These are phyloP conservation scores for Chlorella variabilis DNA, from an alignment of 163 green algal genomes.

Conservation along the genomic window DNA sequence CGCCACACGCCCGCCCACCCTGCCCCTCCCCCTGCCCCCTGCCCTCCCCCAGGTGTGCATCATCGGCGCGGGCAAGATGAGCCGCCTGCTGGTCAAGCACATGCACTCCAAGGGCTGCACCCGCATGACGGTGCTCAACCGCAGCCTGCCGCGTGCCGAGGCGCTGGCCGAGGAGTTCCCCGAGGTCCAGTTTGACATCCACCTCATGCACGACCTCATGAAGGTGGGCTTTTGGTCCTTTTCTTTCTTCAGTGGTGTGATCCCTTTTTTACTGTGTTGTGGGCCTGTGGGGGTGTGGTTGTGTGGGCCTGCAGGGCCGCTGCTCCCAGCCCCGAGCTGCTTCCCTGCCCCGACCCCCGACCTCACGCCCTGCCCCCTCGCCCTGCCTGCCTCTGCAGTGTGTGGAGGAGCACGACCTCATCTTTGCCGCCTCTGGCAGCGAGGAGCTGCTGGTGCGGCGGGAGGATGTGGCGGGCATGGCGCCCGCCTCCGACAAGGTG, in stretches of 20 bases:
- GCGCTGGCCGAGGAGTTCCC: slow-evolving; percentile 89
- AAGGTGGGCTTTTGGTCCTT: neutral
- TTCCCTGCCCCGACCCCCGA: neutral
- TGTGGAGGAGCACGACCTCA: slow-evolving; percentile 83
- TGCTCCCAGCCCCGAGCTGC: neutral
- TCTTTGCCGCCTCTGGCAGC: slow-evolving; percentile 85
- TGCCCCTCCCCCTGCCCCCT: too few species aligned
- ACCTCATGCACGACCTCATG: slow-evolving; percentile 95
- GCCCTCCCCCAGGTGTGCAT: slow-evolving; percentile 78
- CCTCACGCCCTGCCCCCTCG: neutral
- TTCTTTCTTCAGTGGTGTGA: neutral
- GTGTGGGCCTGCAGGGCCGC: too few species aligned
- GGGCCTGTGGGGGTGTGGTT: neutral
- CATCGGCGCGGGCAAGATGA: slow-evolving; percentile 99
- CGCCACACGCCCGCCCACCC: too few species aligned
- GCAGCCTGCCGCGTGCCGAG: slow-evolving; percentile 86
- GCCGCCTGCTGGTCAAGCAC: slow-evolving; percentile 97
- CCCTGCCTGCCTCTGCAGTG: slow-evolving; percentile 42
- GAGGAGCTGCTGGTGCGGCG: slow-evolving; percentile 92
- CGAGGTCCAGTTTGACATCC: slow-evolving; percentile 91
- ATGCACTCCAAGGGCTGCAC: slow-evolving; percentile 87
- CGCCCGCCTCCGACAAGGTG: slow-evolving; percentile 64
- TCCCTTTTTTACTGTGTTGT: neutral
- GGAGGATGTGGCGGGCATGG: slow-evolving; percentile 80
- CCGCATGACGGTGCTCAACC: slow-evolving; percentile 49